phyloP scores from a whole-genome alignment of 2,329 filamentous ascomycete genomes.

The Epichloe sibirici region DNA sequence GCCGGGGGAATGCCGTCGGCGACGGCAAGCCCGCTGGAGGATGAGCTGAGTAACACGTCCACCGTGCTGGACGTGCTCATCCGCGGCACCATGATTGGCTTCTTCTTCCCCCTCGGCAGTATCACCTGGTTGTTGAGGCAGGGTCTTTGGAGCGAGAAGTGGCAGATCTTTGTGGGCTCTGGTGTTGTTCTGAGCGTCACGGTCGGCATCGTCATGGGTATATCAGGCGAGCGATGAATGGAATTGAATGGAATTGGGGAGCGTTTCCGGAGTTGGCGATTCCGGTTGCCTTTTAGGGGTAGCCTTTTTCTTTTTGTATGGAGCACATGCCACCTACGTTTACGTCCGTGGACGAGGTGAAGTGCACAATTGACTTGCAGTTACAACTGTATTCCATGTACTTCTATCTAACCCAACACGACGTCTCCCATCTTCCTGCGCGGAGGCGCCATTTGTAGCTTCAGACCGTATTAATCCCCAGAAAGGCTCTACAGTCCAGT shows the following conservation, averaged over 20 bases:
- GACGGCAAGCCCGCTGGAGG: constrained; percentile 25
- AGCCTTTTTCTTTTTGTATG: not conserved
- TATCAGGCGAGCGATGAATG: constrained; percentile 23
- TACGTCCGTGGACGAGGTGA: not conserved
- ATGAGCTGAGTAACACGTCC: constrained; percentile 38
- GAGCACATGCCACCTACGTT: not conserved
- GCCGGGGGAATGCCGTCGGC: constrained; percentile 27
- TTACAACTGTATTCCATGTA: too few species aligned
- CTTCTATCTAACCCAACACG: too few species aligned
- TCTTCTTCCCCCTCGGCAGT: constrained; percentile 87
- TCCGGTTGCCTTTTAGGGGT: not conserved
- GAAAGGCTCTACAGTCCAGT: too few species aligned
- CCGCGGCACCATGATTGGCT: constrained; percentile 79
- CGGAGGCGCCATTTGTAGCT: too few species aligned
- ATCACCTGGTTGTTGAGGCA: constrained; percentile 76
- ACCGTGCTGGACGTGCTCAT: constrained; percentile 69
- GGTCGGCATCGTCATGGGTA: constrained; percentile 54
- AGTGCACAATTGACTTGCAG: not conserved
- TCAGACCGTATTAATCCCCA: too few species aligned
- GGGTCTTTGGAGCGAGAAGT: constrained; percentile 72
- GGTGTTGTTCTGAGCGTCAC: constrained; percentile 70
- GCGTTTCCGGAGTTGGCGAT: too few species aligned
- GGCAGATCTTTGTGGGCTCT: constrained; percentile 75
- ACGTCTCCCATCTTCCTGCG: too few species aligned
- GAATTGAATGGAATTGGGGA: not conserved